Base-by-base conservation (phyloP, 2,329 filamentous ascomycete genomes). In the Truncatella angustata region DNA sequence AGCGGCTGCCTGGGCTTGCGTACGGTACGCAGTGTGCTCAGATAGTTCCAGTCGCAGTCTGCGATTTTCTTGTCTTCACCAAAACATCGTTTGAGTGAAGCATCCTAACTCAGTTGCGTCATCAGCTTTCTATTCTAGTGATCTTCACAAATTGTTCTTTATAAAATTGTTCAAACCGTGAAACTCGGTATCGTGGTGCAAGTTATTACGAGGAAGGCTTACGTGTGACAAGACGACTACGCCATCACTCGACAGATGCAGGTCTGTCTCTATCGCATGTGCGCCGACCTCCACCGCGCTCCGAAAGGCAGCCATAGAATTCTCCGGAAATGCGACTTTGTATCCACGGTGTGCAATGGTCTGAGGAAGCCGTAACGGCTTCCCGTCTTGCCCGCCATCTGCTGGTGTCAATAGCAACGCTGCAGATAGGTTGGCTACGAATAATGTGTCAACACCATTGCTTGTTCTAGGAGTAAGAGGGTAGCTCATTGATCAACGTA, bases 191-290 rank as follows among this genome's bases (percentile, higher is more conserved):
- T n/a, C n/a, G n/a, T n/a, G n/a, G n/a, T n/a, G n/a, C n/a, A n/a
- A n/a, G n/a, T n/a, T n/a, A n/a, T n/a, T n/a, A n/a, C n/a, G n/a
- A n/a, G 4, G 7, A 24, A 5, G 18, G 64, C 77, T 67, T 71
- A 90, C 88, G 75, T 95, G 91, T 42, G 87, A 90, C 36, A 97
- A 73, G 9, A 97, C 90, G 1, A 96, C 88, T 0, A 96, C 85
- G 5, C 87, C 86, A 63, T 97, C 93, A 55, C 80, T 84, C 12
- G 90, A 86, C 30, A 97, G 71, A 66, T 95, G 92, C 7, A 97
- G 70, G 63, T 97, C 93, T 16, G 91, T 95, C 73, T 97, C 93
- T 24, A 97, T 74, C 0, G 88, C 93, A 62, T 95, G 83, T 0
- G 89, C 84, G 18, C 90, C 90, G 16, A 84, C 85, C 28, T 83